Conservation (phyloP, 352 stramenopile genomes). For the Thalassiosira hispida region DNA sequence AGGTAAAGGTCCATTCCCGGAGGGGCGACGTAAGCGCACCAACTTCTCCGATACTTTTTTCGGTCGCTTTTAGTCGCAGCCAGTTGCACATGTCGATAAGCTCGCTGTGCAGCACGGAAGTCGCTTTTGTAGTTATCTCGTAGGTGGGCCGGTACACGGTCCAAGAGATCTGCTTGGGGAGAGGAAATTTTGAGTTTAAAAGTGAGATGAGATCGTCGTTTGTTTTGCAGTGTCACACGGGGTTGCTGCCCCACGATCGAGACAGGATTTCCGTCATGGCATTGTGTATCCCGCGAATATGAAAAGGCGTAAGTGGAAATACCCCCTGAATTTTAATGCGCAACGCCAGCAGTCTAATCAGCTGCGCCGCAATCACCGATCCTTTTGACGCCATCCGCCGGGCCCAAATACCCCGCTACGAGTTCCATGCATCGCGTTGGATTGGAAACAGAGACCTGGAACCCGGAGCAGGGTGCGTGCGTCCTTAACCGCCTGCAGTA, state of each 20-base stretch:
- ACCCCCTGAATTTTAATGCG: background rate
- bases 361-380: background rate
- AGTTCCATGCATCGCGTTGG: background rate
- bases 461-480: background rate
- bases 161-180: background rate
- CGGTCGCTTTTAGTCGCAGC: background rate
- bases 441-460: background rate
- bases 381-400: background rate
- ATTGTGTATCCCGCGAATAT: background rate
- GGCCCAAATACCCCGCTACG: background rate
- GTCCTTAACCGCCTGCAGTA: background rate
- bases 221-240: background rate
- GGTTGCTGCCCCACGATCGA: background rate
- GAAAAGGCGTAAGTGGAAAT: background rate
- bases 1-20: background rate
- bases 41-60: background rate
- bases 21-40: background rate
- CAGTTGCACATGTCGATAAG: background rate
- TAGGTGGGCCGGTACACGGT: background rate
- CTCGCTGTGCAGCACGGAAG: background rate
- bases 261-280: conserved; percentile 8
- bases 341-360: background rate
- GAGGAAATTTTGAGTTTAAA: background rate
- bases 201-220: background rate
- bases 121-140: background rate